phyloP scores from a whole-genome alignment of 192 early-diverging fungal genomes.

The Entomortierella beljakovae region DNA sequence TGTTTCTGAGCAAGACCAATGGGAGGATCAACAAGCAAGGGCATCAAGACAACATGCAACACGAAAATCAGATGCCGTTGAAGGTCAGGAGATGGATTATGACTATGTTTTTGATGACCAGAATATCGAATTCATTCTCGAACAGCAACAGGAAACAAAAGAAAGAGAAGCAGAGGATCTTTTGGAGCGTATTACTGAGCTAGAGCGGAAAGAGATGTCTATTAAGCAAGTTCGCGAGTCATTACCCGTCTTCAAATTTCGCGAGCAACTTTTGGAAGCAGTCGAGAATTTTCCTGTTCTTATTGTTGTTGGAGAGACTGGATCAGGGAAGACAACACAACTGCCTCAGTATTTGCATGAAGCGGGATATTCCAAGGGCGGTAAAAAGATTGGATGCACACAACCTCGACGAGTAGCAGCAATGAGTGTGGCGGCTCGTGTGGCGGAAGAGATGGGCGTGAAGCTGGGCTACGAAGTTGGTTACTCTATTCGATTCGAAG shows the following conservation, averaged over 20 bases:
- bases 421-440: constrained; percentile 97
- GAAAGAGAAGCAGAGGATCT: constrained; percentile 66
- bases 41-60: constrained; percentile 66
- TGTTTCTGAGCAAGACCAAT: constrained; percentile 90
- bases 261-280: constrained; percentile 85
- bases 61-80: constrained; percentile 62
- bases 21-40: constrained; percentile 89
- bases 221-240: constrained; percentile 87
- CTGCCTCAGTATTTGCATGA: constrained; percentile 97
- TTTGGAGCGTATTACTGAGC: constrained; percentile 66
- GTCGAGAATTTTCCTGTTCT: constrained; percentile 88
- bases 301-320: constrained; percentile 98
- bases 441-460: constrained; percentile 96
- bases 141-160: constrained; percentile 65
- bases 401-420: constrained; percentile 98
- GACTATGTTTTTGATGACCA: constrained; percentile 96
- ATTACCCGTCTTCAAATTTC: constrained; percentile 91
- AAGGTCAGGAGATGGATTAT: constrained; percentile 74
- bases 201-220: constrained; percentile 73
- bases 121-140: constrained; percentile 91
- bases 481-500: constrained; percentile 98
- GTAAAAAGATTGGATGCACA: constrained; percentile 94
- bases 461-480: constrained; percentile 95
- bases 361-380: constrained; percentile 91
- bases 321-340: constrained; percentile 99